Conservation (phyloP, 768 basidiomycete species). For the Pleurotus platypus region DNA sequence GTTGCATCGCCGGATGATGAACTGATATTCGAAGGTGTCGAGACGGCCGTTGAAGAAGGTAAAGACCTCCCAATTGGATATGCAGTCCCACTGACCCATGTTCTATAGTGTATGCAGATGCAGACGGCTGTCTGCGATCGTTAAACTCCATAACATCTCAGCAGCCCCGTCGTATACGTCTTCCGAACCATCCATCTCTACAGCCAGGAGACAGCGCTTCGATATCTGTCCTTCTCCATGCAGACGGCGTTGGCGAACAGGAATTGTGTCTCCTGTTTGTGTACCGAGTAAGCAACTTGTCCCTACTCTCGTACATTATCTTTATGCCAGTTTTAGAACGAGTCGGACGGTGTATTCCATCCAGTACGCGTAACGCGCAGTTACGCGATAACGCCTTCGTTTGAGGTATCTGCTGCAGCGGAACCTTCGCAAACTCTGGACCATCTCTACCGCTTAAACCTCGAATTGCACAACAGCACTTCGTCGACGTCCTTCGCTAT, state of each 20-base stretch:
- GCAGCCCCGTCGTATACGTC: conserved; percentile 43
- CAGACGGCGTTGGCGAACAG: conserved; percentile 40
- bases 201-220: conserved; percentile 46
- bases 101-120: conserved; percentile 5
- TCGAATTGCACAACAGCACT: conserved; percentile 55
- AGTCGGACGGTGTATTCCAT: conserved; percentile 47
- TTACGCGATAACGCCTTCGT: conserved; percentile 58
- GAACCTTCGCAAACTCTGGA: conserved; percentile 48
- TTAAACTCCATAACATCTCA: conserved; percentile 49
- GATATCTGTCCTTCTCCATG: conserved; percentile 54
- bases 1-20: conserved; percentile 58
- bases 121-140: conserved; percentile 38
- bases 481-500: conserved; percentile 39
- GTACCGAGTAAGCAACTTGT: conserved; percentile 45
- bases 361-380: conserved; percentile 49
- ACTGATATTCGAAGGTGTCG: conserved; percentile 45
- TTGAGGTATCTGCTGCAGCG: conserved; percentile 49
- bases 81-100: neutral
- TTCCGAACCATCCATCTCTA: conserved; percentile 28
- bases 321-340: conserved; percentile 26
- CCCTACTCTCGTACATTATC: too few relatives aligned
- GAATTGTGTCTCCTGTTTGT: conserved; percentile 62
- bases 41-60: conserved; percentile 12
- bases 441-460: conserved; percentile 45
- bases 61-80: neutral